Evolutionary conservation across 768 basidiomycete species (phyloP).

Genomic region (Suillus occidentalis): DNA sequence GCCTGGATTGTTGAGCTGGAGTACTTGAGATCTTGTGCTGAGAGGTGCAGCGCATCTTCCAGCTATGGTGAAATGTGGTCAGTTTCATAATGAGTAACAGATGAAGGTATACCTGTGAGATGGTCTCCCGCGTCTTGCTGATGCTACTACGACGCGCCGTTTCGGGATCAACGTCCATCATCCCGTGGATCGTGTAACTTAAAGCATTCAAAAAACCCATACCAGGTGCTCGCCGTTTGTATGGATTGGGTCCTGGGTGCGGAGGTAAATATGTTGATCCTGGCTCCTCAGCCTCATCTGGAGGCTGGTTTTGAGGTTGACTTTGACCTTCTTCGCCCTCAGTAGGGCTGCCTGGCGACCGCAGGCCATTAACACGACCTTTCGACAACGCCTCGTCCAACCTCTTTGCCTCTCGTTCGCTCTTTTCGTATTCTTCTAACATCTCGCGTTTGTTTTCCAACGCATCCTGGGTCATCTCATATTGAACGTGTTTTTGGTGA

Average conservation of each 20-base stretch:
- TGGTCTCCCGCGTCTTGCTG: conserved; percentile 90
- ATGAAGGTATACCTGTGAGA: conserved; percentile 80
- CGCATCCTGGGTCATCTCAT: conserved; percentile 93
- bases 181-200: conserved; percentile 92
- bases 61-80: conserved; percentile 51
- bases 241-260: conserved; percentile 77
- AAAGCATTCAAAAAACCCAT: conserved; percentile 90
- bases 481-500: conserved; percentile 97
- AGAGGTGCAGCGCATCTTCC: conserved; percentile 90
- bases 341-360: conserved; percentile 21
- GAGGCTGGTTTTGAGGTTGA: conserved; percentile 14
- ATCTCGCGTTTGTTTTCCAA: conserved; percentile 82
- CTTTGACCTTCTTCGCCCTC: conserved; percentile 29
- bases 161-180: conserved; percentile 99
- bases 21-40: conserved; percentile 94
- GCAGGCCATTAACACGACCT: conserved; percentile 40
- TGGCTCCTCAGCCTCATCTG: conserved; percentile 40
- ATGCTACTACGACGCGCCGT: conserved; percentile 91
- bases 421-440: conserved; percentile 88
- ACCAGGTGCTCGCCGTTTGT: conserved; percentile 63
- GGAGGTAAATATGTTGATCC: conserved; percentile 63
- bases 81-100: conserved; percentile 14
- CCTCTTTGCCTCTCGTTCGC: conserved; percentile 85
- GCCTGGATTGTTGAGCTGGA: conserved; percentile 96
- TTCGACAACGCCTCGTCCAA: conserved; percentile 84